Evolutionary conservation across 208 protist genomes (phyloP).

Genomic region (Leishmania tarentolae): DNA sequence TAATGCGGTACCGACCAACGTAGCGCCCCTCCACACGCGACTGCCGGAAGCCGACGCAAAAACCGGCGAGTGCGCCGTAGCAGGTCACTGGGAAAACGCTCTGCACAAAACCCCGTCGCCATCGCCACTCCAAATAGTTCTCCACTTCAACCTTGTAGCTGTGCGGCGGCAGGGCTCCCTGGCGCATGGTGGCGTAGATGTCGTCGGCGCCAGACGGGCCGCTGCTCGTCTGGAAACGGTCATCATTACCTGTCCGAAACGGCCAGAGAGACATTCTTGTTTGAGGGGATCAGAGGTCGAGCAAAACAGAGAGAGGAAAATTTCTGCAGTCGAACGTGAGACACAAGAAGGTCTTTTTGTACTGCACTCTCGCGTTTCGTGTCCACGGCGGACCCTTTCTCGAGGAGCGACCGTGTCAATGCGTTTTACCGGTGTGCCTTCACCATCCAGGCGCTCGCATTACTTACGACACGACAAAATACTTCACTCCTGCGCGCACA

Average conservation of each 20-base stretch:
- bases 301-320: neutral
- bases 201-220: conserved; percentile 22
- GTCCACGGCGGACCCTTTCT: neutral
- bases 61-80: conserved; percentile 61
- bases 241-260: conserved; percentile 88
- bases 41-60: conserved; percentile 73
- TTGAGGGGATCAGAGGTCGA: neutral
- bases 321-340: neutral
- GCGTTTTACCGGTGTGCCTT: neutral
- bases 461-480: neutral
- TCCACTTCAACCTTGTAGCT: conserved; percentile 68
- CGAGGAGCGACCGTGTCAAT: neutral
- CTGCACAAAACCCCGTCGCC: conserved; percentile 75
- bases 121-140: conserved; percentile 85
- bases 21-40: conserved; percentile 79
- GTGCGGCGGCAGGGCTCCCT: conserved; percentile 56
- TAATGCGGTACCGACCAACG: conserved; percentile 71
- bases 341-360: neutral
- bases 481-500: neutral
- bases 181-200: conserved; percentile 76
- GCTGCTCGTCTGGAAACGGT: conserved; percentile 63
- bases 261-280: conserved; percentile 75
- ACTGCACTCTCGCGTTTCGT: too few species aligned
- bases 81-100: conserved; percentile 80
- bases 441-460: neutral